Base-by-base conservation (phyloP, 2,329 filamentous ascomycete species). In the Aureobasidium sp. region DNA sequence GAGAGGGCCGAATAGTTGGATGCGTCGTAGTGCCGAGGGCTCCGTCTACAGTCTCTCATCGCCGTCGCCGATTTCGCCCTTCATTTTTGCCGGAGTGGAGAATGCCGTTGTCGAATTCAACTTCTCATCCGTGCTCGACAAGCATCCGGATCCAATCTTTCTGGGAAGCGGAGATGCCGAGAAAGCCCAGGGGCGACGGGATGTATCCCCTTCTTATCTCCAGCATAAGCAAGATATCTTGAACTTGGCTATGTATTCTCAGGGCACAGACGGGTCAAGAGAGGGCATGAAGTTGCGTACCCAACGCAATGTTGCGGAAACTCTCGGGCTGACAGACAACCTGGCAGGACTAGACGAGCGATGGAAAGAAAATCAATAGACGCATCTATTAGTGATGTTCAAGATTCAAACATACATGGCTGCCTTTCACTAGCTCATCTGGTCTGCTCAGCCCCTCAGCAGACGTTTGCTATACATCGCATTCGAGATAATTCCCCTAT, bases 41-140 rank as follows among this genome's bases (percentile, higher is more conserved):
- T 71, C 73, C 2, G 66, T 78, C 8, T 78, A 78, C 62, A 70
- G 69, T 7, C 66, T 78, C 6, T 74, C 74, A 0, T 70, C 71
- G 0, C 69, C 75, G 0, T 75, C 73, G 0, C 54, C 69, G 2
- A 65, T 58, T 11, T 76, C 73, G 0, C 68, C 71, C 1, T 69
- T 68, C 25, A 54, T 78, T 10, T 78, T 73, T 53, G 74, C 72
- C 3, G 75, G 75, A 2, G 62, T 77, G 3, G 74, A 77, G 60
- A 71, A 71, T 39, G 62, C 62, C 1, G 63, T 77, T 3, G 60
- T 76, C 16, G 66, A 68, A 54, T 60, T 78, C 3, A 70, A 70
- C 2, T 70, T 78, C 56, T 67, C 70, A 4, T 67, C 66, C 11
- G 63, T 73, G 10, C 60, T 68, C 0, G 74, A 78, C 54, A 29